phyloP scores from a whole-genome alignment of 176 grass and related monocot genomes.

The Ensete ventricosum region DNA sequence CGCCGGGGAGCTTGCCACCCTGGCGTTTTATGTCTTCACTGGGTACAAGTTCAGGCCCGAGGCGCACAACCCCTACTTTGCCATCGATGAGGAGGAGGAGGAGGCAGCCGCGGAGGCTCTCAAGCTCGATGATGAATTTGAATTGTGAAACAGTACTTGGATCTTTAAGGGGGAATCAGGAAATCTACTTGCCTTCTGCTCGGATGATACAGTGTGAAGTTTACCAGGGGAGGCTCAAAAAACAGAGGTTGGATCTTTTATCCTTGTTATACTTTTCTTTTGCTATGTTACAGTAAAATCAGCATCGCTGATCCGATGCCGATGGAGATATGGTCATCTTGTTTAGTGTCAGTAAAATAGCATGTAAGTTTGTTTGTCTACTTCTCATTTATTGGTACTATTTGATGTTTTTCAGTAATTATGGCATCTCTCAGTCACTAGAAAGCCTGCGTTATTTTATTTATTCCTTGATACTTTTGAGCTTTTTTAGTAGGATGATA shows the following conservation, averaged over 20 bases:
- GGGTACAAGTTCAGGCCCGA: slow-evolving; percentile 83
- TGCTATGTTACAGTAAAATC: background rate
- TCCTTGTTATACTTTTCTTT: background rate
- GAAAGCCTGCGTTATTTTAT: background rate
- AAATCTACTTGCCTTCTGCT: background rate
- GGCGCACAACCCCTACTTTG: slow-evolving; percentile 82
- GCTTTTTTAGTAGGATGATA: background rate
- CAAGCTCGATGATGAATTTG: slow-evolving; percentile 90
- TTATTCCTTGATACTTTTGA: background rate
- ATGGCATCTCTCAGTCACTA: background rate
- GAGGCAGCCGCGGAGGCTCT: slow-evolving; percentile 80
- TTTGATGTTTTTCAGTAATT: background rate
- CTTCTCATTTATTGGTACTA: background rate
- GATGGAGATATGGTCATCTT: no score
- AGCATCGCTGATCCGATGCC: no score
- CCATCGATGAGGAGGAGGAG: slow-evolving; percentile 68
- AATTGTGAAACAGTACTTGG: slow-evolving; percentile 42
- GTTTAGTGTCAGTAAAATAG: no score
- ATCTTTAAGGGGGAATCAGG: background rate
- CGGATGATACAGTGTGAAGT: background rate
- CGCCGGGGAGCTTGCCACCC: slow-evolving; percentile 72
- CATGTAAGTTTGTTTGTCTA: background rate
- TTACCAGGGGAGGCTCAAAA: background rate
- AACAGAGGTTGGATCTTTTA: background rate
- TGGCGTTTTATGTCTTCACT: slow-evolving; percentile 82